phyloP scores from a whole-genome alignment of 2,329 filamentous ascomycete genomes.

The Cercospora sp. region DNA sequence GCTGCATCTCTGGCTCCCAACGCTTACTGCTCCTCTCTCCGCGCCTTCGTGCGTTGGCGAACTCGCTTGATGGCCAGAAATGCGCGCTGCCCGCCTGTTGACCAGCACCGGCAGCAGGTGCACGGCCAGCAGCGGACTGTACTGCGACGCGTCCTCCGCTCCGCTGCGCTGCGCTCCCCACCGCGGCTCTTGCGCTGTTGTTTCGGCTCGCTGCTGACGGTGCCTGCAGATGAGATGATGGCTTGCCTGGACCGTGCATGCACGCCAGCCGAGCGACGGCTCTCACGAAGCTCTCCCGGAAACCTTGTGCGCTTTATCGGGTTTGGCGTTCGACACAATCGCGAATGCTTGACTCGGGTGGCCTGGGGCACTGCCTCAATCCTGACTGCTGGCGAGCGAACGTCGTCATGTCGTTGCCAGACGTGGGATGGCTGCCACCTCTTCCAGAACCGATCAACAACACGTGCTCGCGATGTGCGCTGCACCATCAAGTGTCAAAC shows the following conservation, averaged over 20 bases:
- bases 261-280: conserved; percentile 9
- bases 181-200: conserved; percentile 5
- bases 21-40: conserved; percentile 17
- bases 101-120: background rate
- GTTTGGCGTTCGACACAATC: conserved; percentile 15
- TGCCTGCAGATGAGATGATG: background rate
- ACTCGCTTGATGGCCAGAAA: conserved; percentile 2
- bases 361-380: conserved; percentile 9
- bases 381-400: background rate
- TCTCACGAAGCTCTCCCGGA: conserved; percentile 12
- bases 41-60: background rate
- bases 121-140: background rate
- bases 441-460: conserved; percentile 13
- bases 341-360: conserved; percentile 5
- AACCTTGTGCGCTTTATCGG: conserved; percentile 20
- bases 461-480: conserved; percentile 23
- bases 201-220: background rate
- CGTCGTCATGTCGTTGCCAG: conserved; percentile 11
- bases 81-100: background rate
- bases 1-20: conserved; percentile 11
- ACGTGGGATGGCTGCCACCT: conserved; percentile 1
- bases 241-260: background rate
- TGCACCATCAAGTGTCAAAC: conserved; percentile 1
- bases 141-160: background rate
- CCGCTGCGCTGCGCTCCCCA: background rate